A percentile compares a stretch with the other conserved stretches of the same genome.
Evolutionary conservation across 2,329 filamentous ascomycete genomes (phyloP).

Genomic region (Alternaria arbusti): DNA sequence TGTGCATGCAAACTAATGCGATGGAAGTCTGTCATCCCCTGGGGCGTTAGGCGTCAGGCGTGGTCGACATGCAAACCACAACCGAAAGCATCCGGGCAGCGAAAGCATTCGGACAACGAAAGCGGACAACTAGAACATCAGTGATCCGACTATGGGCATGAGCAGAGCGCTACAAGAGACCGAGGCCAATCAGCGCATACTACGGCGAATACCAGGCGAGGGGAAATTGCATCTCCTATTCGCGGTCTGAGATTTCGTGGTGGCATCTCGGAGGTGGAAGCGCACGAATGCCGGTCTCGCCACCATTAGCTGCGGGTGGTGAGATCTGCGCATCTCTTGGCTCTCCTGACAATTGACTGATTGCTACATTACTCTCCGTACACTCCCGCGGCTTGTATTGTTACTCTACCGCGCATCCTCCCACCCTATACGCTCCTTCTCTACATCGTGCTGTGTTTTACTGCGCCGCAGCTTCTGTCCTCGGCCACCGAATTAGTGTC

Average conservation of each 20-base stretch:
- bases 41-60: neutral
- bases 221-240: slow-evolving; percentile 20
- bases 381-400: neutral
- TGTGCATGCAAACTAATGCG: neutral
- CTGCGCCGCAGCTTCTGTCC: neutral
- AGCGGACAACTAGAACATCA: neutral
- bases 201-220: neutral
- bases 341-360: slow-evolving; percentile 29
- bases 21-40: neutral
- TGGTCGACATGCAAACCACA: neutral
- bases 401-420: neutral
- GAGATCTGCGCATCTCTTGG: slow-evolving; percentile 23
- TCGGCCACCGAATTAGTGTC: neutral
- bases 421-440: slow-evolving; percentile 24
- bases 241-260: slow-evolving; percentile 6
- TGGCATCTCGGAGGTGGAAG: slow-evolving; percentile 19
- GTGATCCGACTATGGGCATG: neutral
- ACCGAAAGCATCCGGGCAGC: neutral
- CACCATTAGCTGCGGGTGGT: slow-evolving; percentile 27
- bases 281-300: slow-evolving; percentile 23
- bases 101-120: neutral
- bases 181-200: neutral
- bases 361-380: slow-evolving; percentile 9
- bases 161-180: neutral
- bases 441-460: neutral